Evolutionary conservation across 257 asterid species (phyloP).

Genomic region (Plantago elongata): DNA sequence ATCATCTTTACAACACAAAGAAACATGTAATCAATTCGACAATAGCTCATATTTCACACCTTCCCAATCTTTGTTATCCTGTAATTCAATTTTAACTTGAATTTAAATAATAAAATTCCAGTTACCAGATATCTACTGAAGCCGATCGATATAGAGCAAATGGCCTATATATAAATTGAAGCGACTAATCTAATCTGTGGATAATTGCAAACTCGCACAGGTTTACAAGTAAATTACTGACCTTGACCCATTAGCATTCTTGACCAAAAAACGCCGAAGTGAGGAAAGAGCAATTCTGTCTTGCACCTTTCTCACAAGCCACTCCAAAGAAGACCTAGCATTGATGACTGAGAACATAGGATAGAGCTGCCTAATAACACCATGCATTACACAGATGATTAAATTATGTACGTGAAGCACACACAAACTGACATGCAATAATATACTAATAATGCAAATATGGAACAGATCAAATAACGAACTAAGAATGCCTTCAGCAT

Average conservation of each 20-base stretch:
- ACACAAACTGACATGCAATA: neutral
- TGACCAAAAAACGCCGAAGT: constrained; percentile 55
- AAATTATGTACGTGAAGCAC: neutral
- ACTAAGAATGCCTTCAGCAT: too few species aligned
- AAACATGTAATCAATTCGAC: too few species aligned
- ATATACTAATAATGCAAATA: neutral
- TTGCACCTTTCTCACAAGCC: constrained; percentile 78
- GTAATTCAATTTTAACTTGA: too few species aligned
- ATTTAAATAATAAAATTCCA: too few species aligned
- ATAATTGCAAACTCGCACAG: neutral
- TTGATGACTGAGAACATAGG: constrained; percentile 34
- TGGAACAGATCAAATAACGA: neutral
- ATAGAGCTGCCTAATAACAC: constrained; percentile 45
- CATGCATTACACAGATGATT: constrained; percentile 4
- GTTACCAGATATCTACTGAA: too few species aligned
- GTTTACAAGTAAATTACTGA: constrained; percentile 25
- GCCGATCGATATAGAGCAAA: too few species aligned
- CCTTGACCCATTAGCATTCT: constrained; percentile 69
- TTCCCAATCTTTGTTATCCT: too few species aligned
- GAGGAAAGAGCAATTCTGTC: constrained; percentile 65
- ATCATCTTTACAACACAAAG: too few species aligned
- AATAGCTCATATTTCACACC: too few species aligned
- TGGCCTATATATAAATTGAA: too few species aligned
- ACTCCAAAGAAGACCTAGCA: constrained; percentile 56
- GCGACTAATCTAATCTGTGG: neutral